A percentile compares a stretch with the other conserved stretches of the same genome.
These are phyloP conservation scores for Nepenthes mirabilis DNA, from an alignment of 148 eudicot genomes.

Conservation along the genomic window DNA sequence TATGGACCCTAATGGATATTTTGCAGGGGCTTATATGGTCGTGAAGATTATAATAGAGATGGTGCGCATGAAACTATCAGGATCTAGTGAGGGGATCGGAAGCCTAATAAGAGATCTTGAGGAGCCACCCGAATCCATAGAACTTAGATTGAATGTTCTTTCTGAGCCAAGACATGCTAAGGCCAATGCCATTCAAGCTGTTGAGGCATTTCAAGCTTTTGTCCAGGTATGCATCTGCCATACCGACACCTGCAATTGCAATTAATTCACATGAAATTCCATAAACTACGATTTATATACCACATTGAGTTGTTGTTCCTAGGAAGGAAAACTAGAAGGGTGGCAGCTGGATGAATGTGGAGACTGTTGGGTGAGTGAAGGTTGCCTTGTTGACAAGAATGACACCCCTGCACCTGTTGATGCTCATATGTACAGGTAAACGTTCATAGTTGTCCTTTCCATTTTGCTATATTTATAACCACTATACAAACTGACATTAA, in stretches of 20 bases:
- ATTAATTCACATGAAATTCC: background rate
- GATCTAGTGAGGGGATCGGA: slow-evolving; percentile 71
- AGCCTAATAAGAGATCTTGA: slow-evolving; percentile 72
- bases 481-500: no score
- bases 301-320: no score
- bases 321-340: slow-evolving; percentile 64
- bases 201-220: slow-evolving; percentile 53
- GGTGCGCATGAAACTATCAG: slow-evolving; percentile 77
- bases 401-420: slow-evolving; percentile 66
- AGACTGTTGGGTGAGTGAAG: slow-evolving; percentile 91
- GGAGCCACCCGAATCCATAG: slow-evolving; percentile 64
- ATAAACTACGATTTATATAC: background rate
- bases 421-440: slow-evolving; percentile 77
- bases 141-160: slow-evolving; percentile 60
- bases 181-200: slow-evolving; percentile 58
- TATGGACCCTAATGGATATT: background rate
- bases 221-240: slow-evolving; percentile 32
- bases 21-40: slow-evolving; percentile 83
- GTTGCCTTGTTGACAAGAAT: slow-evolving; percentile 85
- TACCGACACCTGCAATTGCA: background rate
- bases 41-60: slow-evolving; percentile 91
- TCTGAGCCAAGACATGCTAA: slow-evolving; percentile 76
- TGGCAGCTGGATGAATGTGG: slow-evolving; percentile 92
- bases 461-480: no score
- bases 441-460: no score